Conservation (phyloP, 257 asterid species). For the Nyctanthes arbortristis region DNA sequence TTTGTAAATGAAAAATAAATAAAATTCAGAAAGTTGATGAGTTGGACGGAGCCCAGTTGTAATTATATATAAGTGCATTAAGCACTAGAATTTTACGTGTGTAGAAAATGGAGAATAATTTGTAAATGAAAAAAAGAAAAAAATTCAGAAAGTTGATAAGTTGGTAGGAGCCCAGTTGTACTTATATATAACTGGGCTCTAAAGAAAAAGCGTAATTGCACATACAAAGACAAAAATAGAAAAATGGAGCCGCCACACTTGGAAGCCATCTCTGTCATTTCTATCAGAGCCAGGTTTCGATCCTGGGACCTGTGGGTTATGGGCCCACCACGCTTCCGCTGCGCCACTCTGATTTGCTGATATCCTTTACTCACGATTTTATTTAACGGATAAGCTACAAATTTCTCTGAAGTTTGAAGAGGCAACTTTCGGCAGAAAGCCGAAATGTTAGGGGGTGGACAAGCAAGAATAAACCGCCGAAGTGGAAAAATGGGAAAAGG, state of each 20-base stretch:
- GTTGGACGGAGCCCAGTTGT: too few relatives aligned
- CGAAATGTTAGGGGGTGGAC: not conserved
- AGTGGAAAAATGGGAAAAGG: not conserved
- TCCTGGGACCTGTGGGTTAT: conserved; percentile 70
- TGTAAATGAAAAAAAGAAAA: not conserved
- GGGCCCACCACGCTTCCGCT: conserved; percentile 52
- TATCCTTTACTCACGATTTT: too few relatives aligned
- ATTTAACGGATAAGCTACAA: not conserved
- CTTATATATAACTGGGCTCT: too few relatives aligned
- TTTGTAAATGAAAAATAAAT: too few relatives aligned
- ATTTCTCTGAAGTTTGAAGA: too few relatives aligned
- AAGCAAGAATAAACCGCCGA: not conserved
- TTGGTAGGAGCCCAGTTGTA: too few relatives aligned
- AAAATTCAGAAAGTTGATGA: too few relatives aligned
- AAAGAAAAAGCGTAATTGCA: too few relatives aligned
- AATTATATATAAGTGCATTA: not conserved
- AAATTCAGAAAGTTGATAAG: not conserved
- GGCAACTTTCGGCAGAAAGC: not conserved
- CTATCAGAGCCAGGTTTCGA: conserved; percentile 99
- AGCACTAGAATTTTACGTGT: not conserved
- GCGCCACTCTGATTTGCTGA: conserved; percentile 51
- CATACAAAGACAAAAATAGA: too few relatives aligned
- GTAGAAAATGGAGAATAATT: not conserved
- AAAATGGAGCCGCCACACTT: too few relatives aligned
- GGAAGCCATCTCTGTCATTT: conserved; percentile 3